Conservation (phyloP, 2,329 filamentous ascomycete genomes). For the Diaporthe amygdali region DNA sequence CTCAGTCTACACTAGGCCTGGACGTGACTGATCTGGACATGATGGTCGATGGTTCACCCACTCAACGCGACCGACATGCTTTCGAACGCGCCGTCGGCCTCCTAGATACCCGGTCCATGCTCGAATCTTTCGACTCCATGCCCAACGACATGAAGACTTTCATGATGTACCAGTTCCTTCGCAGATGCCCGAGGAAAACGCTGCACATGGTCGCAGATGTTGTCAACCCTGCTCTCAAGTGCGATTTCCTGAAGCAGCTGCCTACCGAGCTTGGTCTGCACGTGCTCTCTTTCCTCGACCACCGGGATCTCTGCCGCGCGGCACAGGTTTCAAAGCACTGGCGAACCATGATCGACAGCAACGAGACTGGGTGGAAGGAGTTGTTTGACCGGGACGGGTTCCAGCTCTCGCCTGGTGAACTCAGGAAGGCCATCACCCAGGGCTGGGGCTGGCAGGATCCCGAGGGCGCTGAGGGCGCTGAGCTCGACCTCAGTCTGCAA, state of each 20-base stretch:
- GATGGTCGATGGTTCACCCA: conserved; percentile 33
- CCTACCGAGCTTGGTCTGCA: conserved; percentile 88
- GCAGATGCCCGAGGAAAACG: conserved; percentile 85
- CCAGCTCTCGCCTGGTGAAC: conserved; percentile 76
- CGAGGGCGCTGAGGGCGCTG: conserved; percentile 73
- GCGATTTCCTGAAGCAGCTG: conserved; percentile 85
- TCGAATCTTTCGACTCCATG: conserved; percentile 90
- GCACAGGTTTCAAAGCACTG: conserved; percentile 95
- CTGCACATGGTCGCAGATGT: conserved; percentile 88
- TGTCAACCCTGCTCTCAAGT: conserved; percentile 93
- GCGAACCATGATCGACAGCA: conserved; percentile 87
- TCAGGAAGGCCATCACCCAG: conserved; percentile 84
- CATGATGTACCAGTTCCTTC: conserved; percentile 94
- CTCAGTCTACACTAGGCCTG: conserved; percentile 42
- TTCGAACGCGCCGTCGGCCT: conserved; percentile 50
- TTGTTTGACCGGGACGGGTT: conserved; percentile 87
- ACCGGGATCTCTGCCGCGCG: conserved; percentile 84
- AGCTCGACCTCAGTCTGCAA: conserved; percentile 76
- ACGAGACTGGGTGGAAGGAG: conserved; percentile 96
- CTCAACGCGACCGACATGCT: conserved; percentile 33
- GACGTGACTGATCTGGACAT: conserved; percentile 35
- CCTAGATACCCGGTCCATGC: conserved; percentile 82
- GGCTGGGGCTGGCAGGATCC: conserved; percentile 99
- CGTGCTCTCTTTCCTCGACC: conserved; percentile 84
- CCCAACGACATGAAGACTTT: conserved; percentile 92